These are phyloP conservation scores for Lathyrus tuberosus DNA, from an alignment of 306 rosid genomes.

Conservation along the genomic window DNA sequence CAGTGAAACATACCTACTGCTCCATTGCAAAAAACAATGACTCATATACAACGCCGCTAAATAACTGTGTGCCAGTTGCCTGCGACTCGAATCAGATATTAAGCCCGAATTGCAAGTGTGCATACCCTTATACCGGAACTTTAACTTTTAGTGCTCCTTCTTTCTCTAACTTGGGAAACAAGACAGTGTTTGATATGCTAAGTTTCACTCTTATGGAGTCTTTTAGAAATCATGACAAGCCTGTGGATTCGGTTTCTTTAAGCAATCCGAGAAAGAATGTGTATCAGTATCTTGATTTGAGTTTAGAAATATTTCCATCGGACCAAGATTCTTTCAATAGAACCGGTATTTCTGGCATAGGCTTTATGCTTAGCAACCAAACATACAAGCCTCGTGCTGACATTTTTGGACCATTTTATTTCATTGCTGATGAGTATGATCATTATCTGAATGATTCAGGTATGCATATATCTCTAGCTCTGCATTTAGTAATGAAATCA, in stretches of 20 bases:
- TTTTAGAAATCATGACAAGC: conserved; percentile 20
- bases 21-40: conserved; percentile 20
- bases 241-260: conserved; percentile 58
- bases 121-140: conserved; percentile 65
- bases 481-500: conserved; percentile 7
- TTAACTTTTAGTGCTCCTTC: conserved; percentile 60
- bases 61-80: conserved; percentile 42
- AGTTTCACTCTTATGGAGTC: conserved; percentile 26
- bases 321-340: conserved; percentile 50
- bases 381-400: conserved; percentile 45
- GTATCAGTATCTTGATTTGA: conserved; percentile 45
- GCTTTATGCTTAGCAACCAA: conserved; percentile 58
- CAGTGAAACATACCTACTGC: conserved; percentile 45
- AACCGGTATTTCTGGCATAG: conserved; percentile 46
- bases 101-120: conserved; percentile 78
- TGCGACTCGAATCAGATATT: conserved; percentile 48
- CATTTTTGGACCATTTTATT: conserved; percentile 60
- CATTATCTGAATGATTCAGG: conserved; percentile 38
- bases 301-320: conserved; percentile 57
- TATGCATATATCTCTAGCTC: conserved; percentile 47
- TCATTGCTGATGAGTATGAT: conserved; percentile 23
- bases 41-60: conserved; percentile 38
- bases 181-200: conserved; percentile 37
- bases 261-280: conserved; percentile 37
- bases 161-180: conserved; percentile 54